Conservation (phyloP, 2,329 filamentous ascomycete genomes). For the Setomelanomma holmii region DNA sequence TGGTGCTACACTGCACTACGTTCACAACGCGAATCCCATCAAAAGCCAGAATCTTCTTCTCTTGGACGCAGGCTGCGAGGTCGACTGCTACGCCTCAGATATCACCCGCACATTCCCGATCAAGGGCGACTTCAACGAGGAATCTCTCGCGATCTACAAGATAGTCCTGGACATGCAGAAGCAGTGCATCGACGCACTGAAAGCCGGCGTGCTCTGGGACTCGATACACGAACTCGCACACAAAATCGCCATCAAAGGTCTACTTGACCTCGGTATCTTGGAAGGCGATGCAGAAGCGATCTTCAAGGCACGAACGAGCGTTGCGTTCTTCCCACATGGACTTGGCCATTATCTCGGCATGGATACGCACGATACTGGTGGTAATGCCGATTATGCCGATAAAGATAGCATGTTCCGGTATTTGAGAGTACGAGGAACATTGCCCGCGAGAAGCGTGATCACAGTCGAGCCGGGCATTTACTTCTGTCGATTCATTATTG, state of each 20-base stretch:
- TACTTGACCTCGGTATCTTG: conserved; percentile 78
- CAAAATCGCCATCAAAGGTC: conserved; percentile 79
- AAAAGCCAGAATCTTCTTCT: conserved; percentile 77
- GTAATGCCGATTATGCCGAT: conserved; percentile 65
- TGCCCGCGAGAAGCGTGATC: conserved; percentile 83
- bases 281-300: conserved; percentile 61
- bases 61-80: conserved; percentile 77
- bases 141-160: conserved; percentile 68
- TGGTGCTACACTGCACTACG: conserved; percentile 87
- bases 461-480: conserved; percentile 94
- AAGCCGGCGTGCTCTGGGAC: conserved; percentile 79
- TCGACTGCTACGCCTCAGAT: conserved; percentile 60
- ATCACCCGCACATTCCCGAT: conserved; percentile 90
- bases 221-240: conserved; percentile 82
- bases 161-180: conserved; percentile 88
- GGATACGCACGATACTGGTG: conserved; percentile 60
- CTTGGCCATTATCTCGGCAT: conserved; percentile 61
- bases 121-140: conserved; percentile 59
- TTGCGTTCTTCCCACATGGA: conserved; percentile 60
- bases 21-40: conserved; percentile 57
- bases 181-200: conserved; percentile 75
- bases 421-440: conserved; percentile 75
- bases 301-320: conserved; percentile 53
- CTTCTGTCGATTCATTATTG: conserved; percentile 76
- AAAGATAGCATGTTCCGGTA: conserved; percentile 86